These are phyloP conservation scores for Chaetomium fimeti DNA, from an alignment of 495 filamentous ascomycete species.

Conservation along the genomic window DNA sequence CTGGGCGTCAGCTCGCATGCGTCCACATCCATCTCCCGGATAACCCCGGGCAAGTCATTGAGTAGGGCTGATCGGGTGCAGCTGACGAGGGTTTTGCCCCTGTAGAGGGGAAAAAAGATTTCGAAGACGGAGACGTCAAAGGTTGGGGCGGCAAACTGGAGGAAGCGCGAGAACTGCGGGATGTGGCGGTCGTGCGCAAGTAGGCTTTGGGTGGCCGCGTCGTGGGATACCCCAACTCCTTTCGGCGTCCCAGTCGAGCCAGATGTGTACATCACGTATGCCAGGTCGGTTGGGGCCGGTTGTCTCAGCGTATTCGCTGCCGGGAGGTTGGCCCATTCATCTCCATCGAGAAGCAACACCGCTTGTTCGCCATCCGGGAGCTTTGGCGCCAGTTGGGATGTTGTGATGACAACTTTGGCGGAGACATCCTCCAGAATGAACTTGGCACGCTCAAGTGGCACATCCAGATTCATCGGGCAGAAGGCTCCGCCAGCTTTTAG, in stretches of 20 bases:
- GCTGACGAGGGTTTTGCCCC: slow-evolving; percentile 67
- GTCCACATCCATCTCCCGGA: slow-evolving; percentile 65
- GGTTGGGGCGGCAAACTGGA: slow-evolving; percentile 83
- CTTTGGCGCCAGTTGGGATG: slow-evolving; percentile 35
- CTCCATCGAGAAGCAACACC: slow-evolving; percentile 35
- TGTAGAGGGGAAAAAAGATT: slow-evolving; percentile 76
- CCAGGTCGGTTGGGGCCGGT: slow-evolving; percentile 50
- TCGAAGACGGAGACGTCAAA: slow-evolving; percentile 91
- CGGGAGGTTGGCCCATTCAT: background rate
- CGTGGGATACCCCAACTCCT: slow-evolving; percentile 75
- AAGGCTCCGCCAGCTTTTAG: slow-evolving; percentile 77
- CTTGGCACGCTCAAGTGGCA: slow-evolving; percentile 65
- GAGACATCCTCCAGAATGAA: slow-evolving; percentile 71
- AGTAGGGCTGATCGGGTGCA: slow-evolving; percentile 64
- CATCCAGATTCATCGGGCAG: slow-evolving; percentile 71
- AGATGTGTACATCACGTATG: slow-evolving; percentile 90
- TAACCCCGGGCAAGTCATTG: slow-evolving; percentile 63
- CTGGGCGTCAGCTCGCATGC: slow-evolving; percentile 82
- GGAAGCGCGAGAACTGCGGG: slow-evolving; percentile 68
- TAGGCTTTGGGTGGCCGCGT: slow-evolving; percentile 70
- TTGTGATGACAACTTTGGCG: slow-evolving; percentile 57
- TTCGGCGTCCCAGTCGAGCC: slow-evolving; percentile 89
- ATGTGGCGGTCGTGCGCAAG: slow-evolving; percentile 74
- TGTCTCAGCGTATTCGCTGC: slow-evolving; percentile 7
- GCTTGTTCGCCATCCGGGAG: slow-evolving; percentile 27